Base-by-base conservation (phyloP, 192 early-diverging fungal species). In the Coemansia brasiliensis region DNA sequence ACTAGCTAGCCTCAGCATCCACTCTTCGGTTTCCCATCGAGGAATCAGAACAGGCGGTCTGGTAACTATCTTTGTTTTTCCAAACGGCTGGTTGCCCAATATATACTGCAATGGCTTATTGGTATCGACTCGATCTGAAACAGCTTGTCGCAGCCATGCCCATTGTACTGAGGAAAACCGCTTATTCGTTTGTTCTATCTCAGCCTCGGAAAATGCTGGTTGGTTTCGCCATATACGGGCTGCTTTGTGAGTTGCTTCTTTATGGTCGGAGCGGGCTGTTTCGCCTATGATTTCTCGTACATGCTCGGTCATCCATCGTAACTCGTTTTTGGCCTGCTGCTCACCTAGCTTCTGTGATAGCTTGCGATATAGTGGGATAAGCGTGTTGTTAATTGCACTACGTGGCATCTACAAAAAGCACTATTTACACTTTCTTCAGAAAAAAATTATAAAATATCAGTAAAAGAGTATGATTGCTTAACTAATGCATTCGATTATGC, bases 1-100 rank as follows among this genome's bases (percentile, higher is more conserved):
- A 5, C 63, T 45, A 22, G 84, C 73, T 10, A 93, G 59, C 10
- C 83, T 68, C 18, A 80, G 49, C n/a, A 87, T 83, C 92, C 92
- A 94, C 78, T 95, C 92, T 75, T 98, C 94, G 2, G 95, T 98
- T 73, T 98, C 95, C 91, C 84, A 87, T 69, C 90, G 81, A 48
- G 95, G 95, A 58, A 98, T 95, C 5, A 98, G 76, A 12, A 87
- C 86, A 0, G 93, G 93, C 25, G 85, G 82, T 20, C 87, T 66
- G 4, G 86, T 84, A 0, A 73, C 42, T 16, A 96, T 80, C 13
- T 90, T 87, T 4, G 94, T 61, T 26, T 85, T 85, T 38, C 85
- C 86, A 66, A 98, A 98, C 11, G 90, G 89, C 67, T 93, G 93
- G 1, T 84, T 86, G 5, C 92, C 91, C 66, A 97, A 63, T 38